Evolutionary conservation across 345 rosid genomes (phyloP).

Genomic region (Atalantia buxifolia): DNA sequence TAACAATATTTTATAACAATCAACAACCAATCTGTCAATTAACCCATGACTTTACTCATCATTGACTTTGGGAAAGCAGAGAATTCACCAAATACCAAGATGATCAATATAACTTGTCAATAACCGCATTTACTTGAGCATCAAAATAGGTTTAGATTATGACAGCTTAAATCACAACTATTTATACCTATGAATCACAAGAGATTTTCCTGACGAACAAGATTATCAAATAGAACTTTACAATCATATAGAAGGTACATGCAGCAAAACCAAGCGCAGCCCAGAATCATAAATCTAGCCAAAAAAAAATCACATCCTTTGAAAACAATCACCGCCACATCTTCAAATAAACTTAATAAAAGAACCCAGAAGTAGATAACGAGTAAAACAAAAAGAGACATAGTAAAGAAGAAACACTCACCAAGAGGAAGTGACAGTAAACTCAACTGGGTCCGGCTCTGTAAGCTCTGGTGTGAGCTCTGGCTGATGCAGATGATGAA

Average conservation of each 20-base stretch:
- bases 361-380: conserved; percentile 9
- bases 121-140: background rate
- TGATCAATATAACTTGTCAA: background rate
- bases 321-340: background rate
- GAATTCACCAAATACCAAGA: background rate
- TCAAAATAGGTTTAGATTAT: background rate
- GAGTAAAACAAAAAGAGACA: background rate
- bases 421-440: conserved; percentile 20
- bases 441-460: conserved; percentile 8
- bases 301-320: background rate
- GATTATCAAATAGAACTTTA: background rate
- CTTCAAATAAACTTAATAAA: background rate
- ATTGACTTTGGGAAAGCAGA: background rate
- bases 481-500: conserved; percentile 23
- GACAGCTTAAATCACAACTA: background rate
- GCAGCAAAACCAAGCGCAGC: background rate
- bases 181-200: background rate
- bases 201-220: background rate
- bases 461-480: conserved; percentile 24
- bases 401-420: conserved; percentile 3
- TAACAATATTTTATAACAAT: background rate
- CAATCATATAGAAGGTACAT: background rate
- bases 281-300: background rate
- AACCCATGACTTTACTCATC: background rate
- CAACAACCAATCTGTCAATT: background rate